These are phyloP conservation scores for Castanopsis chinensis DNA, from an alignment of 306 rosid genomes.

Conservation along the genomic window DNA sequence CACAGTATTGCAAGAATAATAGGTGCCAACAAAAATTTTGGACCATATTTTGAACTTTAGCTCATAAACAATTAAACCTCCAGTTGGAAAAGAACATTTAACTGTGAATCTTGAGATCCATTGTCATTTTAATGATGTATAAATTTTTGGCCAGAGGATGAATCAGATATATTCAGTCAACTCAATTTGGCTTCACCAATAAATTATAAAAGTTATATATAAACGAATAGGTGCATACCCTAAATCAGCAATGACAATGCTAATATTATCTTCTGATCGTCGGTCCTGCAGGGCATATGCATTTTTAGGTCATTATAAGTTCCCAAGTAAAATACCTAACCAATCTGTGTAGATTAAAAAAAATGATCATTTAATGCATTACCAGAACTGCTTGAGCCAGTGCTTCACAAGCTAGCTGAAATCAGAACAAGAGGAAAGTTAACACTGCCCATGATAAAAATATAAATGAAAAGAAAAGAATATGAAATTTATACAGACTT, in stretches of 20 bases:
- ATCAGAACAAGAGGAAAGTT: constrained; percentile 22
- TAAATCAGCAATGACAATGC: constrained; percentile 88
- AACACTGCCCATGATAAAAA: constrained; percentile 3
- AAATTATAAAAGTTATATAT: not conserved
- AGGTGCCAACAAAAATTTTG: not conserved
- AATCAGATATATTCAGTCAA: not conserved
- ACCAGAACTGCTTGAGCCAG: constrained; percentile 93
- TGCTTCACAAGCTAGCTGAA: constrained; percentile 85
- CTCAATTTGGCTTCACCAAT: not conserved
- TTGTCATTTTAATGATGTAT: not conserved
- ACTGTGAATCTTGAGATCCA: not conserved
- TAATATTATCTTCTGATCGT: constrained; percentile 86
- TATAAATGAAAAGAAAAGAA: not conserved
- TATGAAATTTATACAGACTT: not conserved
- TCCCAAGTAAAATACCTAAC: not conserved
- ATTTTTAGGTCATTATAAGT: constrained; percentile 9
- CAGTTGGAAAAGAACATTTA: not conserved
- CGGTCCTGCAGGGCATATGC: constrained; percentile 51
- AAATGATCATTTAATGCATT: constrained; percentile 4
- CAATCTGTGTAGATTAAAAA: constrained; percentile 2
- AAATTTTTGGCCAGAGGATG: not conserved
- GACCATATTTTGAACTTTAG: not conserved
- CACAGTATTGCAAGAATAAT: not conserved
- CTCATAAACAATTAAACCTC: not conserved
- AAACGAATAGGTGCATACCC: constrained; percentile 51